Percentiles rank a stretch among this genome's conserved stretches.
Evolutionary conservation across 2,329 filamentous ascomycete species (phyloP).

Genomic region (Fusarium globosum): DNA sequence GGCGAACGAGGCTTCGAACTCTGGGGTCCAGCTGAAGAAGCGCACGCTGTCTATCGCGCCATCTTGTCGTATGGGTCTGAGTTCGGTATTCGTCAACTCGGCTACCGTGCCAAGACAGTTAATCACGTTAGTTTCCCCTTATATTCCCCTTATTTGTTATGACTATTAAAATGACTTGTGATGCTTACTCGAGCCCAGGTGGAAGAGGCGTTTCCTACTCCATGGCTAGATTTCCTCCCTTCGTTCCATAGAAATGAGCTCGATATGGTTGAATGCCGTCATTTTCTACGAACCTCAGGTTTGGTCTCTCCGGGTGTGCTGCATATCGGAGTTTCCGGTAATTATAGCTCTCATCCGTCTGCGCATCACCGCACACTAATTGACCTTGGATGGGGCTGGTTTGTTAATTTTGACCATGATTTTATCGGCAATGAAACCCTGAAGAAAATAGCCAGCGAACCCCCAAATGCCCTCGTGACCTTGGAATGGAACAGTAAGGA

Average conservation of each 20-base stretch:
- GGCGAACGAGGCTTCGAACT: background rate
- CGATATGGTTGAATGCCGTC: background rate
- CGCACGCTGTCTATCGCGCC: background rate
- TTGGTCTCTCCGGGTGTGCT: background rate
- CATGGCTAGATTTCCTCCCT: background rate
- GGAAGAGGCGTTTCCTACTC: background rate
- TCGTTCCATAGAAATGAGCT: background rate
- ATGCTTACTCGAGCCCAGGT: background rate
- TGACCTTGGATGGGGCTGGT: background rate
- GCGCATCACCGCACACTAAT: background rate
- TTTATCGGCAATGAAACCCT: background rate
- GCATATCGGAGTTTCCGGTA: background rate
- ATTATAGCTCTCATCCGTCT: background rate
- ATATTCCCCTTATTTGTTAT: background rate
- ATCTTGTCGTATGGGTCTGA: background rate
- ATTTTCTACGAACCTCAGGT: background rate
- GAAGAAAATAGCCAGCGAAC: background rate
- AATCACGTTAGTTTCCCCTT: background rate
- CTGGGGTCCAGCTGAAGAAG: background rate
- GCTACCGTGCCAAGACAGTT: background rate
- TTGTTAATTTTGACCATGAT: background rate
- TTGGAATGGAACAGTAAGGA: background rate
- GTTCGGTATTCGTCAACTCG: background rate
- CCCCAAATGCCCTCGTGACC: background rate
- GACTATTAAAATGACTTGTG: background rate